Evolutionary conservation across 2,329 filamentous ascomycete species (phyloP), one percentile per base, ranked within the genome.

Genomic region (Dothistroma septosporum): DNA sequence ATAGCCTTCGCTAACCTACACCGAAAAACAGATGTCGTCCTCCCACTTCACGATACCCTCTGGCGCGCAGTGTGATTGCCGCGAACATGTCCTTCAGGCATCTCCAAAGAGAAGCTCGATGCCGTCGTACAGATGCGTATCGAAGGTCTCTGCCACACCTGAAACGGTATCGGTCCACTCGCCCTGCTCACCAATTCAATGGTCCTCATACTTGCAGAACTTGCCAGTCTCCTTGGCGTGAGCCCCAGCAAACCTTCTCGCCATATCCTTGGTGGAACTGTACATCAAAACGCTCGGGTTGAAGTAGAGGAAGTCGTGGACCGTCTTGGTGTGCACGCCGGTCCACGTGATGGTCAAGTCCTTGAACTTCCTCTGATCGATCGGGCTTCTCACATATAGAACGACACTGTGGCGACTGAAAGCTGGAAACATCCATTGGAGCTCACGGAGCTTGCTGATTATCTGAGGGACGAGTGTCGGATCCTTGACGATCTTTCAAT

Each of bases 391-490:
- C 37, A 44, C 4, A 44, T 44, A 1, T 12, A 3, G 37, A n/a
- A 24, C 47, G 8, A 24, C 47, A 14, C 21, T 21, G 21, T 49
- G 47, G 16, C 28, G 21, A 28, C 19, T 28, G 21, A 28, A 49
- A 4, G 53, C 53, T 16, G 60, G 56, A 8, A 50, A 10, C 9
- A 55, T 28, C 22, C 46, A 22, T 7, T 33, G 33, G 7, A 58
- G 56, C 11, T 58, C 19, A 10, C 33, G 31, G 19, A 58, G 48
- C 28, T 50, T 44, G 12, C 55, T 46, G 7, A 12, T 14, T 35
- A 53, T 58, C 28, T 58, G 28, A 10, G 53, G 49, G 32, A 58
- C 47, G 4, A 58, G 33, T 10, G 46, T 9, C 4, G 56, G 56
- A 32, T 59, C 57, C 2, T 10, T 21, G n/a, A 6, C 12, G 16